These are phyloP conservation scores for Kalmusia sp. DNA, from an alignment of 2,329 filamentous ascomycete species.

Conservation along the genomic window DNA sequence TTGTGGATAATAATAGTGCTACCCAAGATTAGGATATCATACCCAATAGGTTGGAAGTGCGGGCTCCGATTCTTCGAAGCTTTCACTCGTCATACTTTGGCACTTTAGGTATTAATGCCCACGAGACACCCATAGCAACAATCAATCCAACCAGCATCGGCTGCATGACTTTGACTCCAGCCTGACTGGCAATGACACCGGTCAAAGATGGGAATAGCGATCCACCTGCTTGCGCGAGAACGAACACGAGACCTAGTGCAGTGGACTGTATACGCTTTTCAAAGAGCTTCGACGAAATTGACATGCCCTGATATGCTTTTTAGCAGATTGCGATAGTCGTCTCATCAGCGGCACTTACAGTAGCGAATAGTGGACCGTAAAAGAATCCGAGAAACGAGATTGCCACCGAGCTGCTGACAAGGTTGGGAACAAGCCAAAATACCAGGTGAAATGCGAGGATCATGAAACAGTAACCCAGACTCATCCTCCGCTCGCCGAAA, in stretches of 20 bases:
- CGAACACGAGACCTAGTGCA: conserved; percentile 63
- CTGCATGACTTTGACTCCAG: conserved; percentile 31
- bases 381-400: conserved; percentile 65
- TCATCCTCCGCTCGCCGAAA: conserved; percentile 65
- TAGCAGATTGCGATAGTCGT: background rate
- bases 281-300: conserved; percentile 61
- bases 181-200: conserved; percentile 52
- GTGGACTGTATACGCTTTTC: conserved; percentile 55
- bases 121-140: conserved; percentile 27
- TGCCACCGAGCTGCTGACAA: conserved; percentile 57
- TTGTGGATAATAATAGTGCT: too few species aligned
- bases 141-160: conserved; percentile 30
- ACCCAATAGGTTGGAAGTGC: too few species aligned
- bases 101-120: conserved; percentile 27
- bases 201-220: conserved; percentile 64
- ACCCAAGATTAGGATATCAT: too few species aligned
- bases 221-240: conserved; percentile 63
- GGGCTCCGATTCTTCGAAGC: too few species aligned
- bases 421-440: conserved; percentile 34
- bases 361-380: conserved; percentile 65
- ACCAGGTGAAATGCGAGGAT: conserved; percentile 53
- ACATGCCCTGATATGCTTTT: conserved; percentile 55
- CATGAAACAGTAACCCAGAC: conserved; percentile 61
- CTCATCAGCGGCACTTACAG: conserved; percentile 44
- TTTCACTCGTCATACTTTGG: conserved; percentile 18